These are phyloP conservation scores for Salmacisia buchloeana DNA, from an alignment of 1,284 basidiomycete species.

Conservation along the genomic window DNA sequence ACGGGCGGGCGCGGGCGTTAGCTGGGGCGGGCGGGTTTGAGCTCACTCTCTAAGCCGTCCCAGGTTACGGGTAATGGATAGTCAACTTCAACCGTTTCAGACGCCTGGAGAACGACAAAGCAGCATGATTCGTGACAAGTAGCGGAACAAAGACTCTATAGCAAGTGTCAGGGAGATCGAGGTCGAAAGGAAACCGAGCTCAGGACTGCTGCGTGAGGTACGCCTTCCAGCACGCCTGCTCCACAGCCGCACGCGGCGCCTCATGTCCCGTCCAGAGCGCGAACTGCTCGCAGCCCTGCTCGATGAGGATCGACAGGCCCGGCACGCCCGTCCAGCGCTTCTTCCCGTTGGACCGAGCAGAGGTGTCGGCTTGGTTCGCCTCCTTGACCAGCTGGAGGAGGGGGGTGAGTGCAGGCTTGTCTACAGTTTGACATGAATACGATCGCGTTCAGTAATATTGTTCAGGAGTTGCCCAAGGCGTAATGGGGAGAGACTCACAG, in stretches of 20 bases:
- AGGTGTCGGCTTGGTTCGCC: slow-evolving; percentile 3
- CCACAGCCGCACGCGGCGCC: slow-evolving; percentile 32
- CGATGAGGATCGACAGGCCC: slow-evolving; percentile 43
- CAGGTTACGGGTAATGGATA: no score
- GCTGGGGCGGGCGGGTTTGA: not conserved
- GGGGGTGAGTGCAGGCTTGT: slow-evolving; percentile 44
- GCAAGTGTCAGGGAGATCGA: no score
- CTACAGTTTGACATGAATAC: not conserved
- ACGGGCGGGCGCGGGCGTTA: not conserved
- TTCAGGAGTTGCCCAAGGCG: not conserved
- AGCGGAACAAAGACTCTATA: no score
- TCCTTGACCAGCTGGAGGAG: slow-evolving; percentile 28
- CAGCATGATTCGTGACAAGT: no score
- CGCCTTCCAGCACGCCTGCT: slow-evolving; percentile 27
- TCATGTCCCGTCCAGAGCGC: slow-evolving; percentile 39
- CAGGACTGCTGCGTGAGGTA: slow-evolving; percentile 20
- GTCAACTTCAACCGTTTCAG: no score
- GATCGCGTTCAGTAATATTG: not conserved
- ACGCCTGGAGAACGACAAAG: no score
- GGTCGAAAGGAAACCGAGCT: no score
- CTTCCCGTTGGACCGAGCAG: slow-evolving; percentile 9
- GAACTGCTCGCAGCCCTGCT: slow-evolving; percentile 48
- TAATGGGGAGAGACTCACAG: slow-evolving; percentile 17
- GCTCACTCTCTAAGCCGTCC: no score
- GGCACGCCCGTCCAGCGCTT: slow-evolving; percentile 36